Conservation (phyloP, 169 alveolate genomes). For the Babesia sp. region DNA sequence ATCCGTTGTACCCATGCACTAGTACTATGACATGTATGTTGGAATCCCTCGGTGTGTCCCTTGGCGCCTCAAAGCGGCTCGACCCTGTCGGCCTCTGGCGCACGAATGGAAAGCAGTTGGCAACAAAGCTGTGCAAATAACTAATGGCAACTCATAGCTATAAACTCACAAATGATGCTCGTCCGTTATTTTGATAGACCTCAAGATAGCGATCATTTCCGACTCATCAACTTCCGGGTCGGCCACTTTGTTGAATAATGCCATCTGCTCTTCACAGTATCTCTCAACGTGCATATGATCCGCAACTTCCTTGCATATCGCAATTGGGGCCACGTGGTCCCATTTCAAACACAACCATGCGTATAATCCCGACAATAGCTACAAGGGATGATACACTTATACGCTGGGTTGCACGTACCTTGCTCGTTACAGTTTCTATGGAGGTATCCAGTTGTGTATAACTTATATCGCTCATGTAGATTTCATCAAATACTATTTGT, state of each 20-base stretch:
- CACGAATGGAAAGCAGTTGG: conserved; percentile 23
- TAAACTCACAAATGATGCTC: conserved; percentile 33
- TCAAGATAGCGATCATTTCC: neutral
- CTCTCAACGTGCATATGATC: neutral
- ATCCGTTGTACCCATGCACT: conserved; percentile 36
- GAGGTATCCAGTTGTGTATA: neutral
- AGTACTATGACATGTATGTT: conserved; percentile 22
- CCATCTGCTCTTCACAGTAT: neutral
- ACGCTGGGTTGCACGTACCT: neutral
- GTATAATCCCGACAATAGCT: conserved; percentile 6
- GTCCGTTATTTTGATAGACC: conserved; percentile 12
- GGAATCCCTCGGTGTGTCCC: neutral
- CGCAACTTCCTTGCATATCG: neutral
- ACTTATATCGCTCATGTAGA: neutral
- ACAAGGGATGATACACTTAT: neutral
- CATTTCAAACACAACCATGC: conserved; percentile 3
- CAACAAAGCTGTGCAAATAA: conserved; percentile 2
- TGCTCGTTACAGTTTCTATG: neutral
- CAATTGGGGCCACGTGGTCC: neutral
- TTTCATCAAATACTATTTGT: neutral
- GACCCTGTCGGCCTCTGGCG: neutral
- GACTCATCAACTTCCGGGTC: neutral
- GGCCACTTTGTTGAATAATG: neutral
- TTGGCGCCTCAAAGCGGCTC: neutral
- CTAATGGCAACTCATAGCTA: neutral